phyloP scores from a whole-genome alignment of 257 asterid species.

The Lycium ferocissimum region DNA sequence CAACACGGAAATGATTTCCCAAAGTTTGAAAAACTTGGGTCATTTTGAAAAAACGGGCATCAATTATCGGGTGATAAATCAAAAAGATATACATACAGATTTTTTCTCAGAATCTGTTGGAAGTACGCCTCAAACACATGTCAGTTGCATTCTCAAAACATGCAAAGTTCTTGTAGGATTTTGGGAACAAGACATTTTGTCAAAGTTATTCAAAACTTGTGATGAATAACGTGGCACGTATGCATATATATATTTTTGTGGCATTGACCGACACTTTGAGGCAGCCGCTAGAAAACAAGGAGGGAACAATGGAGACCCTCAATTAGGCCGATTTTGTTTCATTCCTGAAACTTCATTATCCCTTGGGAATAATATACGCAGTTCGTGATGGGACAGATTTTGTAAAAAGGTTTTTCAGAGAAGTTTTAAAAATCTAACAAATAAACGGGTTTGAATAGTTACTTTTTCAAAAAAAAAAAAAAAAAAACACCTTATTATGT shows the following conservation, averaged over 20 bases:
- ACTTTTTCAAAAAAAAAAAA: too few relatives aligned
- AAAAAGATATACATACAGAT: neutral
- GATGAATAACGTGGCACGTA: constrained; percentile 22
- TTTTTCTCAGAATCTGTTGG: neutral
- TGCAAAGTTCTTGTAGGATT: neutral
- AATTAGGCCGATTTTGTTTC: neutral
- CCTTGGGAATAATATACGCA: too few relatives aligned
- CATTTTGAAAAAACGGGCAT: neutral
- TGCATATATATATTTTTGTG: constrained; percentile 8
- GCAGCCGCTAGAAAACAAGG: neutral
- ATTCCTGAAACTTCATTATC: neutral
- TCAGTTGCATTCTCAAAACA: neutral
- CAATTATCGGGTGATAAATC: neutral
- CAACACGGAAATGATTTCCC: neutral
- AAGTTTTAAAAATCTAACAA: too few relatives aligned
- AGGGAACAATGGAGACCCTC: neutral
- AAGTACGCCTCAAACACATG: neutral
- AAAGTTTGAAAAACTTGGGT: neutral
- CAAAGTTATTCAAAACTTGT: neutral
- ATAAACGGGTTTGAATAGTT: too few relatives aligned
- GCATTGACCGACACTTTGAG: neutral
- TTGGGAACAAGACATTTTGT: constrained; percentile 3
- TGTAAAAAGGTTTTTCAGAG: too few relatives aligned
- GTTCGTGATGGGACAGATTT: too few relatives aligned
- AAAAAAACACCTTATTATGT: too few relatives aligned